Evolutionary conservation across 208 protist genomes (phyloP).

Genomic region (Trypanosomatidae sp.): DNA sequence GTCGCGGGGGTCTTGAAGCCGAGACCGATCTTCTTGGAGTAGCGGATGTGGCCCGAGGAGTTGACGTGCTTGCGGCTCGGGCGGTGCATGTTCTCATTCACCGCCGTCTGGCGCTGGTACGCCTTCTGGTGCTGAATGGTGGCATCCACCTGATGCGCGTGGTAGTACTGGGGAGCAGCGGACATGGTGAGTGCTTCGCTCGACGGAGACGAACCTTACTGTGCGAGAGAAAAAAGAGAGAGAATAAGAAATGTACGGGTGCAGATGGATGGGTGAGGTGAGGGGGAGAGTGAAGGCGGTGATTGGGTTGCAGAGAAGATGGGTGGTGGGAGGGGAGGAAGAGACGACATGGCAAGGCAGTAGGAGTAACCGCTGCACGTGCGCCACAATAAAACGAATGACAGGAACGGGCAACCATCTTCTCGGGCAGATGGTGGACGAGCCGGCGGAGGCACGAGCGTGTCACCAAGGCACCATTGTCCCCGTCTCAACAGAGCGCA

Average conservation of each 20-base stretch:
- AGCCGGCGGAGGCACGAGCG: too few relatives aligned
- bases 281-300: background rate
- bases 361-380: too few relatives aligned
- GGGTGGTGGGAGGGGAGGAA: background rate
- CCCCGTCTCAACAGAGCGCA: too few relatives aligned
- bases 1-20: slow-evolving; percentile 99
- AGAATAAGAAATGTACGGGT: background rate
- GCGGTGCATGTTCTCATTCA: slow-evolving; percentile 90
- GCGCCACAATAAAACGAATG: too few relatives aligned
- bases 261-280: background rate
- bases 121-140: slow-evolving; percentile 92
- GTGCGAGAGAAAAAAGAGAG: too few relatives aligned
- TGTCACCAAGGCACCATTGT: too few relatives aligned
- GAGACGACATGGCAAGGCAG: too few relatives aligned
- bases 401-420: too few relatives aligned
- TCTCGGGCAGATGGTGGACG: too few relatives aligned
- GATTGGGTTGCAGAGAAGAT: too few relatives aligned
- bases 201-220: background rate
- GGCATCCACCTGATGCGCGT: slow-evolving; percentile 68
- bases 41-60: slow-evolving; percentile 91
- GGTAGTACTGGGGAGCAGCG: slow-evolving; percentile 62
- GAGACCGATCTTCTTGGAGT: slow-evolving; percentile 92
- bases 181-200: slow-evolving; percentile 28
- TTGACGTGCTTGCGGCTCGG: slow-evolving; percentile 55
- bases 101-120: slow-evolving; percentile 92